Percentiles rank a stretch among this genome's conserved stretches.
These are phyloP conservation scores for Leishmania martiniquensis DNA, from an alignment of 208 protist genomes.

Conservation along the genomic window DNA sequence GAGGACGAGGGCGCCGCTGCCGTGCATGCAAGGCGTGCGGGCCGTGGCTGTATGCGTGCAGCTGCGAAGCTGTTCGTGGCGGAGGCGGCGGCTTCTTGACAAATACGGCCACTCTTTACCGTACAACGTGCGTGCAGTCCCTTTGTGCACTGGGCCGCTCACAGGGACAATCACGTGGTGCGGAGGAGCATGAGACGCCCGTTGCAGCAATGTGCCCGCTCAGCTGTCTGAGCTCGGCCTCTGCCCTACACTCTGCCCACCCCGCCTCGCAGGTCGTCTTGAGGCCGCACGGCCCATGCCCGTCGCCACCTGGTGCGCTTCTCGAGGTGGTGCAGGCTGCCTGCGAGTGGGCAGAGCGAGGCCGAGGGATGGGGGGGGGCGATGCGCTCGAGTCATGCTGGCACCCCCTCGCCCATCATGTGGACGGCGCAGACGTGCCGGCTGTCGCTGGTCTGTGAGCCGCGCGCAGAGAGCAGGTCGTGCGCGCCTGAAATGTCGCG, in stretches of 20 bases:
- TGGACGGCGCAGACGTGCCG: no score
- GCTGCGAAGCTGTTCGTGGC: not conserved
- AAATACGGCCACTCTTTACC: not conserved
- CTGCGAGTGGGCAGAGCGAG: no score
- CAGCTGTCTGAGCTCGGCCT: not conserved
- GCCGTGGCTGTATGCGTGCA: not conserved
- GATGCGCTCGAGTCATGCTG: no score
- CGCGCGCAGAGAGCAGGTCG: no score
- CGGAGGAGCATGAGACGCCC: not conserved
- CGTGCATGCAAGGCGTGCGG: no score
- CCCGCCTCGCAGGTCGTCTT: not conserved
- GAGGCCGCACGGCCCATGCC: not conserved
- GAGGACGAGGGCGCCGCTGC: no score
- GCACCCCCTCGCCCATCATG: no score
- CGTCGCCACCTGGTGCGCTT: not conserved
- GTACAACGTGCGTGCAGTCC: not conserved
- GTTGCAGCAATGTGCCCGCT: not conserved
- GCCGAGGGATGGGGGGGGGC: not conserved
- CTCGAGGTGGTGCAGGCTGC: not conserved
- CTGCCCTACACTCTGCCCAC: not conserved
- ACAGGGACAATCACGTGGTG: no score
- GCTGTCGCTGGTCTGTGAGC: no score
- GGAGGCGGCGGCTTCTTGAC: not conserved
- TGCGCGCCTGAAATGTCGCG: no score
- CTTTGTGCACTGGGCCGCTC: not conserved